These are phyloP conservation scores for Staphylotrichum tortipilum DNA, from an alignment of 495 filamentous ascomycete genomes.

Conservation along the genomic window DNA sequence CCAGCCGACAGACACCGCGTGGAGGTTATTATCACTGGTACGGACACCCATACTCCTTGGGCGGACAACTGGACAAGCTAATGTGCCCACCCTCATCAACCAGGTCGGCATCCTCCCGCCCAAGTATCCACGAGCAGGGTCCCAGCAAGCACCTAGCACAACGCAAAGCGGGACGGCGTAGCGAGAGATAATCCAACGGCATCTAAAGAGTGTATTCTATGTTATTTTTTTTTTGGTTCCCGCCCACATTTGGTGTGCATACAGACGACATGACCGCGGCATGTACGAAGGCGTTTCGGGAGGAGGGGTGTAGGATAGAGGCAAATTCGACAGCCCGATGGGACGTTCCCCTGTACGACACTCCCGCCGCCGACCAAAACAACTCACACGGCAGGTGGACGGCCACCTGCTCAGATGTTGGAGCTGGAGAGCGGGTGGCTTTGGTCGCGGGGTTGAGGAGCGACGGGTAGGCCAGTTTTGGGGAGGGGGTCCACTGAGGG, in stretches of 20 bases:
- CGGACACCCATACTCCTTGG: too few relatives aligned
- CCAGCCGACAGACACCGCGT: constrained; percentile 81
- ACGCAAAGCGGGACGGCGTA: not conserved
- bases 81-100: not conserved
- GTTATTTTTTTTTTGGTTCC: too few relatives aligned
- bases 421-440: too few relatives aligned
- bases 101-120: constrained; percentile 46
- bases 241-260: not conserved
- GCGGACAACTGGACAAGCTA: too few relatives aligned
- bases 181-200: not conserved
- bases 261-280: not conserved
- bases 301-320: constrained; percentile 6
- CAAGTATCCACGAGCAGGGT: constrained; percentile 22
- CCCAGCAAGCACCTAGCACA: not conserved
- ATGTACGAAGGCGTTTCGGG: constrained; percentile 6
- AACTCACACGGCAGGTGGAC: too few relatives aligned
- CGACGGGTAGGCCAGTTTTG: too few relatives aligned
- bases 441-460: too few relatives aligned
- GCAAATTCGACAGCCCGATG: too few relatives aligned
- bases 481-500: too few relatives aligned
- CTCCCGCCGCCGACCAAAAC: too few relatives aligned
- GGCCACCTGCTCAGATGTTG: too few relatives aligned
- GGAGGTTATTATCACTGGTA: constrained; percentile 83
- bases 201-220: not conserved
- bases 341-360: too few relatives aligned